These are phyloP conservation scores for Eutrema japonicum DNA, from an alignment of 345 rosid genomes.

Conservation along the genomic window DNA sequence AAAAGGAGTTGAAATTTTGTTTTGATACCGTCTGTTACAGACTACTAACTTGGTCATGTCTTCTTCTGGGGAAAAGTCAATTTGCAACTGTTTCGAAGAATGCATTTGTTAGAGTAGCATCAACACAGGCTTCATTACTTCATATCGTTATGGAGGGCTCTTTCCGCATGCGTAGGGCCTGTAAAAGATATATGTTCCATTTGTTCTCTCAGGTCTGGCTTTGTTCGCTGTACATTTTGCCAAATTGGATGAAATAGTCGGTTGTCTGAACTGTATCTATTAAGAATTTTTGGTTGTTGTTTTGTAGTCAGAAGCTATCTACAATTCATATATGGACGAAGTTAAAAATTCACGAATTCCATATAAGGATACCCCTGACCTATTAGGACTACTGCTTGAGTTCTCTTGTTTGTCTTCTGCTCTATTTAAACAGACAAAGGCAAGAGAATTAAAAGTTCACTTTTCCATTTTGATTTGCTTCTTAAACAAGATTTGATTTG, in stretches of 20 bases:
- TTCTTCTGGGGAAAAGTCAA: constrained; percentile 70
- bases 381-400: constrained; percentile 71
- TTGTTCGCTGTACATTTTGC: constrained; percentile 16
- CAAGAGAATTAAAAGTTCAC: constrained; percentile 32
- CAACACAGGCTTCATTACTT: constrained; percentile 75
- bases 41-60: constrained; percentile 86
- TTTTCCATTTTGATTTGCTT: constrained; percentile 12
- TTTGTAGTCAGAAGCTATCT: constrained; percentile 70
- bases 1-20: constrained; percentile 65
- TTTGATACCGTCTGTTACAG: constrained; percentile 67
- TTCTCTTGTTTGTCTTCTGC: constrained; percentile 58
- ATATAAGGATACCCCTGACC: constrained; percentile 70
- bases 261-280: constrained; percentile 4
- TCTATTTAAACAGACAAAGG: constrained; percentile 72
- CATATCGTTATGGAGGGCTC: constrained; percentile 65
- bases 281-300: constrained; percentile 27
- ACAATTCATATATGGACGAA: constrained; percentile 62
- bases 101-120: constrained; percentile 75
- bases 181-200: constrained; percentile 64
- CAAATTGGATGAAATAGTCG: neutral
- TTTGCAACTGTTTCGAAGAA: constrained; percentile 77
- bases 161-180: constrained; percentile 72
- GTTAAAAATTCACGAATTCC: constrained; percentile 69
- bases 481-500: neutral
- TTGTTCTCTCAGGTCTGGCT: constrained; percentile 78